Evolutionary conservation across 805 yeast species (phyloP).

Genomic region (Metschnikowia santaceciliae): DNA sequence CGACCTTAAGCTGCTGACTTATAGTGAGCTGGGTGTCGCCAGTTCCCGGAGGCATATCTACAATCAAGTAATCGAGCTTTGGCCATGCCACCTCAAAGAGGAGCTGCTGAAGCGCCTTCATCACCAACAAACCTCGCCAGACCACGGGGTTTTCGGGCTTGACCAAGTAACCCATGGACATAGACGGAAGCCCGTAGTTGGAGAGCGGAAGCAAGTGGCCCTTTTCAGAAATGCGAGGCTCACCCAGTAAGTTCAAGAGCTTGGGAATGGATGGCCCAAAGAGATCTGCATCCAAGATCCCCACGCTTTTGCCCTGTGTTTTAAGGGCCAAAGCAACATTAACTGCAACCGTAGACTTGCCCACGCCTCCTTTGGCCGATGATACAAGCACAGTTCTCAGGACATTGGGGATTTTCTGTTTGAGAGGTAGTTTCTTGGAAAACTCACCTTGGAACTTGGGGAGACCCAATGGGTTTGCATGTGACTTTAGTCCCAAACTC

Average conservation of each 20-base stretch:
- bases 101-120: conserved; percentile 83
- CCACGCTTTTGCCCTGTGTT: conserved; percentile 51
- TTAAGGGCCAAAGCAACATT: conserved; percentile 65
- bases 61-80: conserved; percentile 58
- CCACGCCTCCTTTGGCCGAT: conserved; percentile 81
- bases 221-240: conserved; percentile 50
- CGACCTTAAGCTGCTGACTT: conserved; percentile 71
- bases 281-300: conserved; percentile 74
- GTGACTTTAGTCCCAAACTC: conserved; percentile 8
- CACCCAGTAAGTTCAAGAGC: conserved; percentile 63
- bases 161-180: conserved; percentile 87
- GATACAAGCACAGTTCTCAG: conserved; percentile 60
- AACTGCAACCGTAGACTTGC: conserved; percentile 70
- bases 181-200: conserved; percentile 74
- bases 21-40: conserved; percentile 83
- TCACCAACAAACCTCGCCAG: conserved; percentile 85
- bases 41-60: conserved; percentile 91
- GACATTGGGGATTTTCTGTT: conserved; percentile 56
- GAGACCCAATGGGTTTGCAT: conserved; percentile 41
- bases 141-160: conserved; percentile 65
- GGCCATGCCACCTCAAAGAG: conserved; percentile 79
- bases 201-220: conserved; percentile 63
- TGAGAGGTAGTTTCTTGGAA: conserved; percentile 41
- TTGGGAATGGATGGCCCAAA: conserved; percentile 85
- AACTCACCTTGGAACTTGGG: conserved; percentile 20